Conservation (phyloP, 352 stramenopile species). For the Phytopythium kandeliae region DNA sequence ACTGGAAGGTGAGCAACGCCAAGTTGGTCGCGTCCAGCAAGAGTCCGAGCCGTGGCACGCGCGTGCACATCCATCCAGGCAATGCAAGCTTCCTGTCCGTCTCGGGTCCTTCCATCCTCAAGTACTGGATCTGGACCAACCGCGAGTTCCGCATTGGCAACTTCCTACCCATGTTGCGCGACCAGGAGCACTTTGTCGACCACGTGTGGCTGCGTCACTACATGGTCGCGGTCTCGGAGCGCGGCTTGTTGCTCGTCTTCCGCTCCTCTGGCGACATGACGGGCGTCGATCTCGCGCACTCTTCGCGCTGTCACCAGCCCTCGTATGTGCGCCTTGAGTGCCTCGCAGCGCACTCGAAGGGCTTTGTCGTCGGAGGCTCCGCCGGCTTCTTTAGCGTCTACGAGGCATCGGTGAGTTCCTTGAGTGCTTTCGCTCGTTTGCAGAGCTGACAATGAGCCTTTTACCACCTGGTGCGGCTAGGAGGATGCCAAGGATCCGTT, state of each 20-base stretch:
- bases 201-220: conserved; percentile 71
- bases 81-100: conserved; percentile 73
- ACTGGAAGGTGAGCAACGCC: conserved; percentile 76
- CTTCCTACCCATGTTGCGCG: conserved; percentile 60
- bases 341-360: conserved; percentile 54
- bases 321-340: conserved; percentile 70
- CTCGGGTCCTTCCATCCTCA: conserved; percentile 68
- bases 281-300: conserved; percentile 61
- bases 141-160: conserved; percentile 77
- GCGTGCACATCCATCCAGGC: conserved; percentile 64
- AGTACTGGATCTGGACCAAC: conserved; percentile 75
- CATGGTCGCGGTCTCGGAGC: conserved; percentile 67
- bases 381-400: conserved; percentile 76
- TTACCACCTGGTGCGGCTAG: conserved; percentile 12
- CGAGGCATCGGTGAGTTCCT: conserved; percentile 41
- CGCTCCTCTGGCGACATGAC: conserved; percentile 39
- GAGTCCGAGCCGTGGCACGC: conserved; percentile 53
- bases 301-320: conserved; percentile 56
- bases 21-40: conserved; percentile 69
- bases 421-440: conserved; percentile 7
- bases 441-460: no score
- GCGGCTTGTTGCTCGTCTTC: conserved; percentile 61
- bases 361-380: conserved; percentile 68
- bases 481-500: conserved; percentile 78
- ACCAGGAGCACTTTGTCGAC: conserved; percentile 83